Evolutionary conservation across 371 early-diverging fungal species (phyloP).

Genomic region (Apophysomyces elegans): DNA sequence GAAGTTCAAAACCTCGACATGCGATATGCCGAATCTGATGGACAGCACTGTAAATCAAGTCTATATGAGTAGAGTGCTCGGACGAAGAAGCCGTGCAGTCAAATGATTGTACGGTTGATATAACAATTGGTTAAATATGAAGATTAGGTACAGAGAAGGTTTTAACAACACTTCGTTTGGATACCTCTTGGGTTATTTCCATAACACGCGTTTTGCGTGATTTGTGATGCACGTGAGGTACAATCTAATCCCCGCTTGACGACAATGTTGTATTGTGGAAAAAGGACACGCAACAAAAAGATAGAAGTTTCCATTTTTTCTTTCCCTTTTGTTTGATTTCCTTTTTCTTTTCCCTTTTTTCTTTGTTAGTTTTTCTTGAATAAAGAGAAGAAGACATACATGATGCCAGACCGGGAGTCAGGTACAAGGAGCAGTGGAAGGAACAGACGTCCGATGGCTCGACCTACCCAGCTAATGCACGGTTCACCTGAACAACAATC

Average conservation of each 20-base stretch:
- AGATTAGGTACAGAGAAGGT: too few species aligned
- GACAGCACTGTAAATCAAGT: too few species aligned
- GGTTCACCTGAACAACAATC: constrained; percentile 30
- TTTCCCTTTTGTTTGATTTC: background rate
- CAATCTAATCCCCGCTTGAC: constrained; percentile 7
- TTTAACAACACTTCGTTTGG: too few species aligned
- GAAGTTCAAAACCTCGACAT: too few species aligned
- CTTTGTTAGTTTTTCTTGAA: background rate
- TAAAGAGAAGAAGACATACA: background rate
- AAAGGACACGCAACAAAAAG: constrained; percentile 9
- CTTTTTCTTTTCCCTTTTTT: background rate
- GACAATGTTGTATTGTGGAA: background rate
- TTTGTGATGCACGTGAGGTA: background rate
- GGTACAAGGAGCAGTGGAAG: constrained; percentile 1
- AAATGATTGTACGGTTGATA: too few species aligned
- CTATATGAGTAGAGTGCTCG: too few species aligned
- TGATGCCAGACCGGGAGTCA: constrained; percentile 10
- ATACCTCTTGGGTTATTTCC: too few species aligned
- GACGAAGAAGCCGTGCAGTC: too few species aligned
- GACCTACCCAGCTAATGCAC: constrained; percentile 15
- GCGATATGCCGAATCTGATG: too few species aligned
- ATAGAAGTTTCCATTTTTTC: constrained; percentile 10
- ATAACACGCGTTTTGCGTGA: too few species aligned
- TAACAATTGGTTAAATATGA: too few species aligned
- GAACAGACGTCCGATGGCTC: constrained; percentile 8